Evolutionary conservation across 805 yeast species (phyloP).

Genomic region (Metschnikowia borealis): DNA sequence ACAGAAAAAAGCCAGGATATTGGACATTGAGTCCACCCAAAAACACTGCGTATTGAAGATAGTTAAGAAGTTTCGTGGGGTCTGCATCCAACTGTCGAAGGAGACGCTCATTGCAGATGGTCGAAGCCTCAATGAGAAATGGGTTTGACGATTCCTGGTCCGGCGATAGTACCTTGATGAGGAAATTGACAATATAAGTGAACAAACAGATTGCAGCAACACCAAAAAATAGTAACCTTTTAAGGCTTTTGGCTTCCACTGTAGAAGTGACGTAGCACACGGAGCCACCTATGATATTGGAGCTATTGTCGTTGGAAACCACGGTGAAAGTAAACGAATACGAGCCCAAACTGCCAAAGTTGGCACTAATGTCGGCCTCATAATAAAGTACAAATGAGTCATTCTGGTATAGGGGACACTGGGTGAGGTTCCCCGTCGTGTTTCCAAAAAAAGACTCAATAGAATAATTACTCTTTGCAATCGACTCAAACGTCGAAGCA

Average conservation of each 20-base stretch:
- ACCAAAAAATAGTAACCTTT: slow-evolving; percentile 34
- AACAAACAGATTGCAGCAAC: slow-evolving; percentile 37
- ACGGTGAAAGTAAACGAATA: slow-evolving; percentile 41
- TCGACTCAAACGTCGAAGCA: slow-evolving; percentile 1
- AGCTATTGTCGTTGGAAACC: slow-evolving; percentile 34
- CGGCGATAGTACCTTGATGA: slow-evolving; percentile 47
- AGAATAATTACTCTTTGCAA: slow-evolving; percentile 16
- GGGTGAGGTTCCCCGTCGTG: slow-evolving; percentile 24
- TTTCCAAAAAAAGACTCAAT: slow-evolving; percentile 22
- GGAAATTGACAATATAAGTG: slow-evolving; percentile 38
- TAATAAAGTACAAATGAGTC: slow-evolving; percentile 36
- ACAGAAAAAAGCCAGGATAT: slow-evolving; percentile 64
- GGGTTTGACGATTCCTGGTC: slow-evolving; percentile 56
- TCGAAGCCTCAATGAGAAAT: slow-evolving; percentile 49
- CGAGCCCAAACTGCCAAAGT: slow-evolving; percentile 41
- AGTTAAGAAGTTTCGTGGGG: slow-evolving; percentile 44
- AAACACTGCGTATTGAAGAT: slow-evolving; percentile 58
- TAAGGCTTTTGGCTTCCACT: slow-evolving; percentile 24
- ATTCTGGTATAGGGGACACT: slow-evolving; percentile 36
- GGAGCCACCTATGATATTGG: slow-evolving; percentile 45
- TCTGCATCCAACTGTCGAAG: slow-evolving; percentile 55
- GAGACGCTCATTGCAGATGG: slow-evolving; percentile 55
- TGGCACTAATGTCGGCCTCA: slow-evolving; percentile 39
- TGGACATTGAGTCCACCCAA: slow-evolving; percentile 50
- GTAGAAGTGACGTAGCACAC: slow-evolving; percentile 48